Evolutionary conservation across 805 yeast genomes (phyloP).

Genomic region (Teunomyces gatunensis): DNA sequence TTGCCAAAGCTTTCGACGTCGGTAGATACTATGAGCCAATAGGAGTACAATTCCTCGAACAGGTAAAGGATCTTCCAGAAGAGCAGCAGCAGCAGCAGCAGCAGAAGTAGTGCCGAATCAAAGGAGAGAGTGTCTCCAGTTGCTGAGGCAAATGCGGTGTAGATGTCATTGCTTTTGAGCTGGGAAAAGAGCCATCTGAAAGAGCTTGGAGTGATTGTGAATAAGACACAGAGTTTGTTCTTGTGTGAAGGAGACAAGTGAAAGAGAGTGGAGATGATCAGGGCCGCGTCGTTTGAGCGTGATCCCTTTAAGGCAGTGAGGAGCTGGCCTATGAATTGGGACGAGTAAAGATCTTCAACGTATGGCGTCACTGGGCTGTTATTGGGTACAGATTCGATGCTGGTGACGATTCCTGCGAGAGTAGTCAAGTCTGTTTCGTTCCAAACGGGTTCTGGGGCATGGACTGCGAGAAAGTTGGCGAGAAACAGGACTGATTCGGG

Average conservation of each 20-base stretch:
- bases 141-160: slow-evolving; percentile 9
- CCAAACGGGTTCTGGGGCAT: background rate
- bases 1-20: slow-evolving; percentile 56
- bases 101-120: no score
- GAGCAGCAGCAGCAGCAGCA: background rate
- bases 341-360: slow-evolving; percentile 16
- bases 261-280: slow-evolving; percentile 28
- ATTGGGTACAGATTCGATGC: background rate
- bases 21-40: slow-evolving; percentile 63
- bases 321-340: slow-evolving; percentile 19
- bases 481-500: background rate
- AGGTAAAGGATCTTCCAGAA: slow-evolving; percentile 44
- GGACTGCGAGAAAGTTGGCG: background rate
- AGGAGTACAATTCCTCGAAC: slow-evolving; percentile 62
- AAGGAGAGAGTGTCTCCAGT: background rate
- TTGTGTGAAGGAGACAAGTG: slow-evolving; percentile 36
- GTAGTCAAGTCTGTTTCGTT: background rate
- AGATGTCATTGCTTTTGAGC: slow-evolving; percentile 19
- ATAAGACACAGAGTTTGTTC: slow-evolving; percentile 38
- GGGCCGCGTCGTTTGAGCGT: slow-evolving; percentile 11
- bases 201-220: slow-evolving; percentile 40
- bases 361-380: no score
- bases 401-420: background rate
- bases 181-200: slow-evolving; percentile 30
- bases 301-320: slow-evolving; percentile 6